A percentile compares a stretch with the other conserved stretches of the same genome.
Conservation (phyloP, 257 asterid genomes). For the Jacaranda mimosifolia region DNA sequence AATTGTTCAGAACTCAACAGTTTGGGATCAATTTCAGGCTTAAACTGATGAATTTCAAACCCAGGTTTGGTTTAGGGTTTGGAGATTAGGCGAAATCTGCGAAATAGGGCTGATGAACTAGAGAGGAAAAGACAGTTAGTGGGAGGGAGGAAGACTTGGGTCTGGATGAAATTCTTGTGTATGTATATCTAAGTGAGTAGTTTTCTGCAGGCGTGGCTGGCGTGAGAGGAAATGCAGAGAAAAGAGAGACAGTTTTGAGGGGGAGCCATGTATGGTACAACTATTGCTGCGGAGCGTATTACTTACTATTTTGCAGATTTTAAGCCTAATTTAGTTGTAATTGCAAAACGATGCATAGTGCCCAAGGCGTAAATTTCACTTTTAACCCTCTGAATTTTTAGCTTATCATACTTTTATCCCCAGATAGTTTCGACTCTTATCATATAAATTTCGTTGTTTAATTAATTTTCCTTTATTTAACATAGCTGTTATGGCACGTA, state of each 20-base stretch:
- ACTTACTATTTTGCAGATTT: not conserved
- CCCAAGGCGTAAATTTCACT: no score
- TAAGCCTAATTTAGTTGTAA: no score
- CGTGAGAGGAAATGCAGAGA: not conserved
- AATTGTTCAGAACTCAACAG: slow-evolving; percentile 17
- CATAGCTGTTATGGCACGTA: no score
- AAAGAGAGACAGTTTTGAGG: not conserved
- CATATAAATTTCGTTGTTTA: no score
- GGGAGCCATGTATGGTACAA: slow-evolving; percentile 13
- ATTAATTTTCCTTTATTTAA: no score
- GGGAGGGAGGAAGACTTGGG: not conserved
- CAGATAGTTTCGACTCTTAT: no score
- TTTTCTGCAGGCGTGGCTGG: not conserved
- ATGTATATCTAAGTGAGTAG: not conserved
- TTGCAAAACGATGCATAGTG: no score
- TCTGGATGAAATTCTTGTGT: slow-evolving; percentile 29
- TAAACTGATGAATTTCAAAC: slow-evolving; percentile 14
- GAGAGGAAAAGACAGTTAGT: slow-evolving; percentile 17
- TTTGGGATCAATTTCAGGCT: slow-evolving; percentile 35
- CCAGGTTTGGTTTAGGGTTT: slow-evolving; percentile 43
- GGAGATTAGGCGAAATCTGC: slow-evolving; percentile 31
- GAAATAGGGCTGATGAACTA: slow-evolving; percentile 19
- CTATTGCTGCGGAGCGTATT: not conserved
- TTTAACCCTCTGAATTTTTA: no score
- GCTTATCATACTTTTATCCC: no score